Evolutionary conservation across 805 yeast species (phyloP).

Genomic region (Kluyveromyces aestuarii): DNA sequence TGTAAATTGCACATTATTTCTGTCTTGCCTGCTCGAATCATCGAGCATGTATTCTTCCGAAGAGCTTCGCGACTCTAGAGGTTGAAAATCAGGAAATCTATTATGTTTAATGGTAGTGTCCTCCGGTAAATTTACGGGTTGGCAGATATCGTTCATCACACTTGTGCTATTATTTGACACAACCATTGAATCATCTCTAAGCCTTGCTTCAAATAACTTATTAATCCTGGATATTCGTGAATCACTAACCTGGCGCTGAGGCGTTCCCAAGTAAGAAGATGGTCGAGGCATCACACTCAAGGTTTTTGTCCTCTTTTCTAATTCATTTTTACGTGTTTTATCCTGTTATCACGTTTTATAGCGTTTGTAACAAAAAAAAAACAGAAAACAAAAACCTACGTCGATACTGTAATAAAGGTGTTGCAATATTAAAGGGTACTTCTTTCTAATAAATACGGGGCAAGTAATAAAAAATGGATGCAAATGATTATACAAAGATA

Average conservation of each 20-base stretch:
- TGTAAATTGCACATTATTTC: slow-evolving; percentile 26
- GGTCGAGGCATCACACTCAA: background rate
- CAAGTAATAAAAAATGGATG: background rate
- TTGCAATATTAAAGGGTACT: background rate
- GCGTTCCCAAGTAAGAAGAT: background rate
- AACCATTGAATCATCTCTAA: slow-evolving; percentile 14
- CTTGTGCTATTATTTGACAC: slow-evolving; percentile 17
- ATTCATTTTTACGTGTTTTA: background rate
- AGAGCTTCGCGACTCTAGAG: slow-evolving; percentile 2
- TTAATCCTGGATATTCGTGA: slow-evolving; percentile 18
- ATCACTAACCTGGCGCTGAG: slow-evolving; percentile 8
- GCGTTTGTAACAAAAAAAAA: background rate
- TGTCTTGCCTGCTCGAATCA: slow-evolving; percentile 11
- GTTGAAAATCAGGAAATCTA: background rate
- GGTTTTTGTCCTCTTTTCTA: background rate
- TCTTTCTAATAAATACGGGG: slow-evolving; percentile 1
- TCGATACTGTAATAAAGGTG: no score
- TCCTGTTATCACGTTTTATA: background rate
- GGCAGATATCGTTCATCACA: slow-evolving; percentile 7
- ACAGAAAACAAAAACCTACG: background rate
- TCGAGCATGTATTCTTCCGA: slow-evolving; percentile 1
- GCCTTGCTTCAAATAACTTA: slow-evolving; percentile 14
- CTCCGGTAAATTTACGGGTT: background rate
- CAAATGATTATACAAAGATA: background rate
- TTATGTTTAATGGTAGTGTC: background rate